A percentile compares a stretch with the other conserved stretches of the same genome.
These are phyloP conservation scores for Cucurbita argyrosperma DNA, from an alignment of 306 rosid species.

Conservation along the genomic window DNA sequence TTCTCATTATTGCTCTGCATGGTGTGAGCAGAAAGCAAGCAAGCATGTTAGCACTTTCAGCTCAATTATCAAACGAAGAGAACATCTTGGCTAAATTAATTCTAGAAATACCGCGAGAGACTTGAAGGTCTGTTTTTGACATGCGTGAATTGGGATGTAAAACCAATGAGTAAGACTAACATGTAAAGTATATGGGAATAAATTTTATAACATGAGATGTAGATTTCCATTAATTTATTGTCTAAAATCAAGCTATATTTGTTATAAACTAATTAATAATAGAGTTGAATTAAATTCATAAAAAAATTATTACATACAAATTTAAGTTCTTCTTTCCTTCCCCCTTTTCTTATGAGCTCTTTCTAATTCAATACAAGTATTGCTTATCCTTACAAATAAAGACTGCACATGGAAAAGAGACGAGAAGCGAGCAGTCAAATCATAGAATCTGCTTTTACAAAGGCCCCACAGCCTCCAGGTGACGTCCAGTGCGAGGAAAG, in stretches of 20 bases:
- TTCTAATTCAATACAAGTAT: background rate
- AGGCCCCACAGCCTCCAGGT: background rate
- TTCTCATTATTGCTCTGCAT: slow-evolving; percentile 91
- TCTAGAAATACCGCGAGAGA: background rate
- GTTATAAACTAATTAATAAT: background rate
- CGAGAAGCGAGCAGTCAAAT: background rate
- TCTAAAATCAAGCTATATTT: background rate
- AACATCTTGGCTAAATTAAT: background rate
- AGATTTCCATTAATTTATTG: background rate
- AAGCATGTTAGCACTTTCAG: slow-evolving; percentile 13
- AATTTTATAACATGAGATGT: background rate
- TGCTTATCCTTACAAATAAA: background rate
- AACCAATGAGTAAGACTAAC: background rate
- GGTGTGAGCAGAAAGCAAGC: slow-evolving; percentile 18
- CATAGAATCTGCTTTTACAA: background rate
- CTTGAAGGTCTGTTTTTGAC: background rate
- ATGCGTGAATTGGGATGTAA: background rate
- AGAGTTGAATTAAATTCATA: background rate
- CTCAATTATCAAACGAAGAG: background rate
- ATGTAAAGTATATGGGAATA: background rate
- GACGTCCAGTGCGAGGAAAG: background rate
- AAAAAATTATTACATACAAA: background rate
- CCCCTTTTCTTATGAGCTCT: background rate
- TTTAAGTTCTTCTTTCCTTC: background rate
- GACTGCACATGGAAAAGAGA: background rate